Conservation (phyloP, 2,329 filamentous ascomycete species). For the Bretziella fagacearum region DNA sequence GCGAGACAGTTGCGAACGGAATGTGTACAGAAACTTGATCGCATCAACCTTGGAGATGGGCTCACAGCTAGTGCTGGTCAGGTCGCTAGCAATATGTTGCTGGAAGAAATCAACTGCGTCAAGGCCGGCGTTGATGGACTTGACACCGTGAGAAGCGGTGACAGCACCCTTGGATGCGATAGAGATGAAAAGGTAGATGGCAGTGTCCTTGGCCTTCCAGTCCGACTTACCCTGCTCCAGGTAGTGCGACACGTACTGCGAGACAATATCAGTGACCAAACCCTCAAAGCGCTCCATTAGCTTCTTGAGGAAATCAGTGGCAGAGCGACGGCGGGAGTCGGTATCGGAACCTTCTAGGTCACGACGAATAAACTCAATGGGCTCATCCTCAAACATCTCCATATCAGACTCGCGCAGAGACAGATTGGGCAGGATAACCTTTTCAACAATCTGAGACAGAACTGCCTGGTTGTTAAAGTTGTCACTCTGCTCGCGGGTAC, state of each 20-base stretch:
- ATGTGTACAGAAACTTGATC: constrained; percentile 94
- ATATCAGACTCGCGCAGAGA: constrained; percentile 82
- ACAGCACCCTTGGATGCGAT: constrained; percentile 83
- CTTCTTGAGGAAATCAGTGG: constrained; percentile 83
- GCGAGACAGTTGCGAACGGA: constrained; percentile 84
- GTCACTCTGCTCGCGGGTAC: constrained; percentile 57
- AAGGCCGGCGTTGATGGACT: constrained; percentile 71
- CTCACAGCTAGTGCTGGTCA: constrained; percentile 54
- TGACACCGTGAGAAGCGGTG: constrained; percentile 77
- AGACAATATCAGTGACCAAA: constrained; percentile 72
- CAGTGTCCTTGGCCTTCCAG: constrained; percentile 96
- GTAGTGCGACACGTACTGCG: constrained; percentile 73
- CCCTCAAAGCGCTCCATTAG: constrained; percentile 78
- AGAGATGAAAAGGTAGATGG: constrained; percentile 89
- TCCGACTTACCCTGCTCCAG: constrained; percentile 63
- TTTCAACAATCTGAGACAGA: constrained; percentile 77
- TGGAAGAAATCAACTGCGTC: constrained; percentile 93
- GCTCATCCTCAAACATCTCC: constrained; percentile 94
- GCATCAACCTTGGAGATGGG: constrained; percentile 92
- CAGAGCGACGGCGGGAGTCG: constrained; percentile 78
- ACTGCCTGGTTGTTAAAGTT: constrained; percentile 72
- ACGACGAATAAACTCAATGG: constrained; percentile 91
- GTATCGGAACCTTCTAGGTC: constrained; percentile 94
- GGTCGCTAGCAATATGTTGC: constrained; percentile 75
- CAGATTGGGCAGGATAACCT: constrained; percentile 88